These are phyloP conservation scores for Camillea tinctor DNA, from an alignment of 2,329 filamentous ascomycete species.

Conservation along the genomic window DNA sequence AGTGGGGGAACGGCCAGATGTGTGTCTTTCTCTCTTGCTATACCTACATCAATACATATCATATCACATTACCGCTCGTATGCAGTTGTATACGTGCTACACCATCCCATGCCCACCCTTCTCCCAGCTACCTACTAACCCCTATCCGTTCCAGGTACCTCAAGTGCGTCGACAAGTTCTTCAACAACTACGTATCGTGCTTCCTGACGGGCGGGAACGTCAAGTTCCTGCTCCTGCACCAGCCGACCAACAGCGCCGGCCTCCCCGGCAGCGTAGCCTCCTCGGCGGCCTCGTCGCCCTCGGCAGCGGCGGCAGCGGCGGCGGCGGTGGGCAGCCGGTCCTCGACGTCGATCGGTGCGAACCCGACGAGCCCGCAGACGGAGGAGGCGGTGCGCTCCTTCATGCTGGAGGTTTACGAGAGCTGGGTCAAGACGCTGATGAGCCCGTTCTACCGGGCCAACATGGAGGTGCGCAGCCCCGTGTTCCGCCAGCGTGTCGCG, in stretches of 20 bases:
- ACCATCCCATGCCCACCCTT: too few species aligned
- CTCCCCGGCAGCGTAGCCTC: slow-evolving; percentile 28
- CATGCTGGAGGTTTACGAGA: slow-evolving; percentile 93
- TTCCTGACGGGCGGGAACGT: slow-evolving; percentile 91
- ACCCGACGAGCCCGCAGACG: slow-evolving; percentile 84
- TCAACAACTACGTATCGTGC: slow-evolving; percentile 91
- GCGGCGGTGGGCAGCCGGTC: slow-evolving; percentile 12
- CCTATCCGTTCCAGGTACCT: slow-evolving; percentile 60
- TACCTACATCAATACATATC: neutral
- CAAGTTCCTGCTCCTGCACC: slow-evolving; percentile 91
- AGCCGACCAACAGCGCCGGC: slow-evolving; percentile 58
- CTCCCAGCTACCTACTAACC: neutral
- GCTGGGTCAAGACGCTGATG: slow-evolving; percentile 96
- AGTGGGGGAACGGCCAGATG: slow-evolving; percentile 88
- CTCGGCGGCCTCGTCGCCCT: neutral
- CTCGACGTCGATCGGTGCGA: slow-evolving; percentile 73
- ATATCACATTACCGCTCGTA: too few species aligned
- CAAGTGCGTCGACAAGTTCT: slow-evolving; percentile 95
- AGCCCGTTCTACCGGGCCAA: slow-evolving; percentile 91
- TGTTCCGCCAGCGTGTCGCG: slow-evolving; percentile 79
- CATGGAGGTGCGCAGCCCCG: slow-evolving; percentile 79
- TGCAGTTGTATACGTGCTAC: too few species aligned
- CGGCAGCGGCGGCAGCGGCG: slow-evolving; percentile 3
- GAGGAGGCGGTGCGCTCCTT: slow-evolving; percentile 96
- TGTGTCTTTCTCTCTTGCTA: slow-evolving; percentile 38